Conservation (phyloP, 495 filamentous ascomycete species). For the Annulohypoxylon moriforme region DNA sequence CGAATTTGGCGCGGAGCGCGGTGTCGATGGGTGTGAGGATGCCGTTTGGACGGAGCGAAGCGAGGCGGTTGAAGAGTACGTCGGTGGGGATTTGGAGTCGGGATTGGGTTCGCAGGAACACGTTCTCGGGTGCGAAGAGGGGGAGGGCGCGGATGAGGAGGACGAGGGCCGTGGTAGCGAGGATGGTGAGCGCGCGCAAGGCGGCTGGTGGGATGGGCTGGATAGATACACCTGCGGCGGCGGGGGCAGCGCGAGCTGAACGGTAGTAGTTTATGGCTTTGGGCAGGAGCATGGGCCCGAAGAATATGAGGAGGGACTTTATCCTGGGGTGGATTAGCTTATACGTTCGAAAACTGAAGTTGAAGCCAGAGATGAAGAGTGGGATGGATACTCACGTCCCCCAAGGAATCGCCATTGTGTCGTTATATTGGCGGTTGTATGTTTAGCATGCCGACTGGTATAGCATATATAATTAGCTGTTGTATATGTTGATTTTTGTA, state of each 20-base stretch:
- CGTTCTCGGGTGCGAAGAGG: constrained; percentile 76
- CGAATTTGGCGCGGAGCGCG: constrained; percentile 73
- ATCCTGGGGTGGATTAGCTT: constrained; percentile 60
- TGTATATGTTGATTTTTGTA: background rate
- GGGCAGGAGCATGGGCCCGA: constrained; percentile 85
- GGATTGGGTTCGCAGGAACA: constrained; percentile 81
- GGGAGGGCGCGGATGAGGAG: constrained; percentile 75
- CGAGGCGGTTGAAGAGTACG: constrained; percentile 84
- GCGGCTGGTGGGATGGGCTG: constrained; percentile 67
- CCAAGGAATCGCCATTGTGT: constrained; percentile 58
- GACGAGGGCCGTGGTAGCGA: constrained; percentile 66
- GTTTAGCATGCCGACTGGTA: constrained; percentile 33
- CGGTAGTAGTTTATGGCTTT: constrained; percentile 78
- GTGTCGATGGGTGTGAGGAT: constrained; percentile 70
- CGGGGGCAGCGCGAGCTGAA: constrained; percentile 61
- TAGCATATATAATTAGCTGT: background rate
- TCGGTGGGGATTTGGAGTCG: constrained; percentile 86
- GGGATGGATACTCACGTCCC: constrained; percentile 56
- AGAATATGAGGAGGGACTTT: constrained; percentile 83
- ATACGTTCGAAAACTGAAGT: background rate
- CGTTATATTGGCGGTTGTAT: constrained; percentile 22
- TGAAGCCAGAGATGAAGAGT: background rate
- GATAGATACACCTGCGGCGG: constrained; percentile 63
- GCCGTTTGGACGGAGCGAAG: constrained; percentile 65
- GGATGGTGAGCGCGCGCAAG: constrained; percentile 67